Evolutionary conservation across 768 basidiomycete genomes (phyloP), one percentile per base, ranked within the genome.

Genomic region (Russula griseocarnosa): DNA sequence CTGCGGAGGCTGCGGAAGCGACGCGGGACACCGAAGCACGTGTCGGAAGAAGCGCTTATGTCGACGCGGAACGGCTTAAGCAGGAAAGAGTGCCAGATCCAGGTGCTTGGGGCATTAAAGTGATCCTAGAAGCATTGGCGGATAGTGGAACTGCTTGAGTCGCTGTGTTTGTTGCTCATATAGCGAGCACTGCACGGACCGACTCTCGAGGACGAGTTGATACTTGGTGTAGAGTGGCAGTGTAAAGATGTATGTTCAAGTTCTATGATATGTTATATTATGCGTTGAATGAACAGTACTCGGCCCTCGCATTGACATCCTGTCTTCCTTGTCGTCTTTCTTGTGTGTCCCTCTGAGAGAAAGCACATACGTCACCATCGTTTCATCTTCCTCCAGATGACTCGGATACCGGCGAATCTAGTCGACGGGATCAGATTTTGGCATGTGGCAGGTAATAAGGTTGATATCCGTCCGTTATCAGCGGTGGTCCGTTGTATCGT

Each of bases 91-190:
- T 91, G 24, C 76, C 92, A 2, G 94, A 98, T 76, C 93, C 94
- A 0, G 94, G 94, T 42, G 94, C 94, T 34, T 93, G 92, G 90
- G 93, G 92, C 51, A 84, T 96, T 60, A 89, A 87, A 70, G 80
- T 81, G 10, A 83, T 92, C 61, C 69, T 93, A 62, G 83, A 89
- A 72, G 83, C 78, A 46, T 74, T 90, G 49, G 62, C 62, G 10
- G 59, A 24, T 7, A 22, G 16, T 10, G 24, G 22, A 6, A 24
- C 36, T 5, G 24, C 46, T 57, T 55, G 36, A 63, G 18, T 38
- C 22, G 36, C 3, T 20, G 20, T 47, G n/a, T 22, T 47, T 47
- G 46, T 13, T 5, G 46, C 46, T n/a, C 22, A 22, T 47, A 22
- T 7, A 40, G 1, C 36, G 13, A 2, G 36, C 36, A 9, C 36